These are phyloP conservation scores for Mycena amicta DNA, from an alignment of 768 basidiomycete genomes.

Conservation along the genomic window DNA sequence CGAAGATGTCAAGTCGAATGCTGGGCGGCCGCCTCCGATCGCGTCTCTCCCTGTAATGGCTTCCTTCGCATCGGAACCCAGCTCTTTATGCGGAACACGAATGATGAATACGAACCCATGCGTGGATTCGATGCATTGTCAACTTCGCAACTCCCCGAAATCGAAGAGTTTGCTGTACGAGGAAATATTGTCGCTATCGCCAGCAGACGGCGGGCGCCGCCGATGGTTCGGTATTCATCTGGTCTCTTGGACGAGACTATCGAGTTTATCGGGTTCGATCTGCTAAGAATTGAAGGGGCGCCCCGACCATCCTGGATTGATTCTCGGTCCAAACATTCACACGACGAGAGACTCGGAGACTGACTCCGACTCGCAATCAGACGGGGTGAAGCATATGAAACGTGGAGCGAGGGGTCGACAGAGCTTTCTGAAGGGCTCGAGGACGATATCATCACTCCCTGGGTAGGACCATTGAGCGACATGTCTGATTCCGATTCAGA, in stretches of 20 bases:
- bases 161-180: conserved; percentile 11
- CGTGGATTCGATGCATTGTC: not conserved
- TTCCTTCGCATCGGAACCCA: conserved; percentile 18
- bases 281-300: not conserved
- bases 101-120: conserved; percentile 2
- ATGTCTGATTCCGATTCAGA: conserved; percentile 16
- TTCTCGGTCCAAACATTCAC: not conserved
- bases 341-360: conserved; percentile 1
- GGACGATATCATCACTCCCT: conserved; percentile 19
- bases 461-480: conserved; percentile 16
- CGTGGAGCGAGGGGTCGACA: conserved; percentile 26
- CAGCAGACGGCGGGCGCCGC: not conserved
- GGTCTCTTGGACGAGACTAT: conserved; percentile 11
- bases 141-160: not conserved
- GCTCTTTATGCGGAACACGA: conserved; percentile 1
- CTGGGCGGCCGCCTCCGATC: too few relatives aligned
- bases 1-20: too few relatives aligned
- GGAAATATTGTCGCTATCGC: conserved; percentile 7
- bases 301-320: not conserved
- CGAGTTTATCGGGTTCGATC: conserved; percentile 3
- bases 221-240: not conserved
- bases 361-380: conserved; percentile 3
- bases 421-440: conserved; percentile 11
- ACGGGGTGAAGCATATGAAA: conserved; percentile 21
- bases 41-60: not conserved